Percentiles rank a stretch among this genome's conserved stretches.
Evolutionary conservation across 2,329 filamentous ascomycete genomes (phyloP).

Genomic region (Cytospora mali): DNA sequence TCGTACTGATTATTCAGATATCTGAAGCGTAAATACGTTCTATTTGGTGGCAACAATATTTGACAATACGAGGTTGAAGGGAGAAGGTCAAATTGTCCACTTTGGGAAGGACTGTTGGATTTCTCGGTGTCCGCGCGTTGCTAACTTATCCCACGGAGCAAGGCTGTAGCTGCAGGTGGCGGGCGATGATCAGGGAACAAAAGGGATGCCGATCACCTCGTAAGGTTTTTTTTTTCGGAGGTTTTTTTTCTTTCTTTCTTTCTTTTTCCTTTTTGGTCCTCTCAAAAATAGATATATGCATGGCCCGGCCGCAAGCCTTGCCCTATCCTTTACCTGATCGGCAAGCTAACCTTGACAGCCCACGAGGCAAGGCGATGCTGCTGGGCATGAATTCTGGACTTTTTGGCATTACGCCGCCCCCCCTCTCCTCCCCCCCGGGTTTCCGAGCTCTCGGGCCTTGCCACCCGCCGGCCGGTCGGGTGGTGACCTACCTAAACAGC

Average conservation of each 20-base stretch:
- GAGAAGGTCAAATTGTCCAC: not conserved
- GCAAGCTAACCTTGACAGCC: not conserved
- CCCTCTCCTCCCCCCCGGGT: too few species aligned
- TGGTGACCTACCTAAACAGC: not conserved
- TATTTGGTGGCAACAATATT: not conserved
- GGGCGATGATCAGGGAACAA: not conserved
- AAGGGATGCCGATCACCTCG: constrained; percentile 16
- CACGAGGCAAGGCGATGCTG: not conserved
- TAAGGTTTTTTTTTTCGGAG: too few species aligned
- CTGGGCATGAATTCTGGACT: not conserved
- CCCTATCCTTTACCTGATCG: not conserved
- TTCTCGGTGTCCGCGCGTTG: not conserved
- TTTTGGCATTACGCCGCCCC: too few species aligned
- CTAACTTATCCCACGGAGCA: constrained; percentile 5
- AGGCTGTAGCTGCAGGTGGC: constrained; percentile 17
- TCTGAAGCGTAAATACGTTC: not conserved
- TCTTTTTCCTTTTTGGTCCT: too few species aligned
- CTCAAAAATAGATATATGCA: constrained; percentile 7
- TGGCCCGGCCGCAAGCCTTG: constrained; percentile 4
- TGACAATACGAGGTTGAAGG: constrained; percentile 5
- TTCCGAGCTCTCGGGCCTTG: not conserved
- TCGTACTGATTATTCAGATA: not conserved
- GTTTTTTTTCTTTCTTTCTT: too few species aligned
- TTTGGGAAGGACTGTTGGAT: not conserved
- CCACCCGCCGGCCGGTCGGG: not conserved